Percentiles rank a stretch among this genome's conserved stretches.
Evolutionary conservation across 495 filamentous ascomycete genomes (phyloP).

Genomic region (Penicillium riverlandense): DNA sequence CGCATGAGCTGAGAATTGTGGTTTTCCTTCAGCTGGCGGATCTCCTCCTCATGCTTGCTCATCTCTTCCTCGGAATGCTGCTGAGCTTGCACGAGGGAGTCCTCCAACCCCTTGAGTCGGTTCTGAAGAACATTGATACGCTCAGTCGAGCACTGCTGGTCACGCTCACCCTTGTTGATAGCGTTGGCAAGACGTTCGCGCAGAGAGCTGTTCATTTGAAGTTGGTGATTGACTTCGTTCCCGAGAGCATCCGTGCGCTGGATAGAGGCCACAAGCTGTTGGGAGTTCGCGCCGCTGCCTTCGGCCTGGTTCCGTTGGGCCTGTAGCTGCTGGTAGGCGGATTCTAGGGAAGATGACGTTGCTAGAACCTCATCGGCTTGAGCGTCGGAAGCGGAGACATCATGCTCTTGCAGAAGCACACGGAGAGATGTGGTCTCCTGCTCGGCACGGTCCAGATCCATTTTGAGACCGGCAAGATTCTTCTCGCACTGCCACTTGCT

Average conservation of each 20-base stretch:
- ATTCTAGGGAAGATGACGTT: constrained; percentile 68
- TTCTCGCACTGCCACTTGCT: constrained; percentile 97
- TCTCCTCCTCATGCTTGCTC: constrained; percentile 76
- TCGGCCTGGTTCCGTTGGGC: constrained; percentile 67
- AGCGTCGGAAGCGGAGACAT: constrained; percentile 60
- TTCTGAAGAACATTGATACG: constrained; percentile 79
- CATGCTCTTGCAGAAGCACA: constrained; percentile 75
- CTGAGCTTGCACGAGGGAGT: constrained; percentile 75
- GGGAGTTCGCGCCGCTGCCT: constrained; percentile 53
- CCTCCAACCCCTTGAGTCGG: constrained; percentile 73
- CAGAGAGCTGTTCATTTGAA: constrained; percentile 66
- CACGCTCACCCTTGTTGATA: constrained; percentile 76
- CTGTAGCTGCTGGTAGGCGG: constrained; percentile 74
- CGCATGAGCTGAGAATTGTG: constrained; percentile 73
- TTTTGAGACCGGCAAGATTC: constrained; percentile 83
- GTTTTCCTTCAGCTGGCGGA: constrained; percentile 63
- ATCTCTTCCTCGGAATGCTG: constrained; percentile 80
- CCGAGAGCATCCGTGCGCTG: constrained; percentile 72
- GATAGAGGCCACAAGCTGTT: constrained; percentile 62
- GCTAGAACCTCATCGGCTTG: constrained; percentile 38
- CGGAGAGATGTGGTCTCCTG: constrained; percentile 82
- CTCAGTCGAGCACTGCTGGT: constrained; percentile 68
- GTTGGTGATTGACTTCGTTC: constrained; percentile 65
- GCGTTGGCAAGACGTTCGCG: constrained; percentile 78
- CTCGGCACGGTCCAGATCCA: constrained; percentile 93